Evolutionary conservation across 75 land plant genomes (phyloP).

Genomic region (Ceratopteris richardii): DNA sequence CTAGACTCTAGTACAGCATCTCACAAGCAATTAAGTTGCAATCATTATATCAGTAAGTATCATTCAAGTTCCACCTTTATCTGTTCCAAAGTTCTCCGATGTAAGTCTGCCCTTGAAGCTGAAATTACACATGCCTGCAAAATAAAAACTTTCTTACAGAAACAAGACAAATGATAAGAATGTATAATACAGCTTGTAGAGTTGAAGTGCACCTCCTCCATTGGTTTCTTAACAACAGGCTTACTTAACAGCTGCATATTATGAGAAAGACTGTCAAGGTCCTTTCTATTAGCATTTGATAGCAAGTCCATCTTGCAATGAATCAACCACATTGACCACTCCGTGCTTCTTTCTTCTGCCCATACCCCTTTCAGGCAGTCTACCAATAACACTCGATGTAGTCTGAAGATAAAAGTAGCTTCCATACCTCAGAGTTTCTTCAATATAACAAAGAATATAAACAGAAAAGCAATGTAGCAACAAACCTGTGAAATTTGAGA

Average conservation of each 20-base stretch:
- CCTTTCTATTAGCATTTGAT: conserved; percentile 4
- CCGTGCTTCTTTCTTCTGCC: conserved; percentile 57
- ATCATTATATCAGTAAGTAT: no score
- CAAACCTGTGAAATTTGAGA: conserved; percentile 63
- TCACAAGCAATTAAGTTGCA: no score
- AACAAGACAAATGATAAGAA: neutral
- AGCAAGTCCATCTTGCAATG: conserved; percentile 57
- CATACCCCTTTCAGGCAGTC: conserved; percentile 48
- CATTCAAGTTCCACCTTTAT: conserved; percentile 37
- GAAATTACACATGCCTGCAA: conserved; percentile 50
- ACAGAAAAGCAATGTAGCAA: no score
- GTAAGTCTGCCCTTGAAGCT: conserved; percentile 63
- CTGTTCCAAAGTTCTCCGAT: conserved; percentile 68
- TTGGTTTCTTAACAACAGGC: neutral
- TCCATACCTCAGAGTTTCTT: no score
- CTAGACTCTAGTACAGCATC: no score
- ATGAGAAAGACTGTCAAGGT: neutral
- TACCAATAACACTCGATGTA: conserved; percentile 34
- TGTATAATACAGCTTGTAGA: no score
- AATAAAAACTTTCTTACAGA: neutral
- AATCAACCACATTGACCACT: conserved; percentile 90
- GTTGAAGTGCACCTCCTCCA: conserved; percentile 7
- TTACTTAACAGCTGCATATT: conserved; percentile 5
- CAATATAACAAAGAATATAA: no score
- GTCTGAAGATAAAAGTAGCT: conserved; percentile 28